Conservation (phyloP, 2,329 filamentous ascomycete species). For the Gremmenia infestans region DNA sequence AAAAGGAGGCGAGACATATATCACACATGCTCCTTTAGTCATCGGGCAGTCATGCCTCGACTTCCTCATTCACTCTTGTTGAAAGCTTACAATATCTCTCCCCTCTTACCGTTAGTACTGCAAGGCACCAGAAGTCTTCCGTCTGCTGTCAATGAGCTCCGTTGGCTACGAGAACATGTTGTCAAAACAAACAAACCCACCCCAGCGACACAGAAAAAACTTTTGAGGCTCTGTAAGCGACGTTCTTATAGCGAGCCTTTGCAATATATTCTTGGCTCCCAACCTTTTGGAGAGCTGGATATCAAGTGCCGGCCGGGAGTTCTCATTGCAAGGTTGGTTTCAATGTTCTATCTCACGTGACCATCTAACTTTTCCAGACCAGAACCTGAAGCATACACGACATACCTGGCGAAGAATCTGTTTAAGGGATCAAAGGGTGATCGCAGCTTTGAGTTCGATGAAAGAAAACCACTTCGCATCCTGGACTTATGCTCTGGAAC, state of each 20-base stretch:
- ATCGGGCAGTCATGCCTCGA: slow-evolving; percentile 51
- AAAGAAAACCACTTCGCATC: slow-evolving; percentile 46
- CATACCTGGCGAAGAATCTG: slow-evolving; percentile 42
- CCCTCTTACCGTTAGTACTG: slow-evolving; percentile 56
- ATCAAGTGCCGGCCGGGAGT: slow-evolving; percentile 73
- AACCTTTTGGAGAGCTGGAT: slow-evolving; percentile 81
- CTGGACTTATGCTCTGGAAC: slow-evolving; percentile 88
- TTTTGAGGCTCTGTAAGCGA: slow-evolving; percentile 42
- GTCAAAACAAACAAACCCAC: slow-evolving; percentile 17
- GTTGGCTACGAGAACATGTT: slow-evolving; percentile 65
- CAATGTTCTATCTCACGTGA: slow-evolving; percentile 7
- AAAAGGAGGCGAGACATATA: no score
- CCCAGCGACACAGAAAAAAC: slow-evolving; percentile 12
- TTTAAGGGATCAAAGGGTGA: background rate
- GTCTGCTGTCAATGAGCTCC: slow-evolving; percentile 64
- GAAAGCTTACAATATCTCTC: slow-evolving; percentile 48
- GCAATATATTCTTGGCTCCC: slow-evolving; percentile 83
- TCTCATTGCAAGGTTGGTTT: slow-evolving; percentile 68
- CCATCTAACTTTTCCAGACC: slow-evolving; percentile 35
- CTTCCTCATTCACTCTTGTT: slow-evolving; percentile 53
- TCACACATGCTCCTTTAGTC: background rate
- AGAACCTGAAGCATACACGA: slow-evolving; percentile 67
- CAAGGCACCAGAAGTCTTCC: slow-evolving; percentile 56
- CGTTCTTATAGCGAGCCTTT: slow-evolving; percentile 65
- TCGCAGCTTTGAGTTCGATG: background rate